Evolutionary conservation across 2,329 filamentous ascomycete species (phyloP).

Genomic region (Talaromyces sp.): DNA sequence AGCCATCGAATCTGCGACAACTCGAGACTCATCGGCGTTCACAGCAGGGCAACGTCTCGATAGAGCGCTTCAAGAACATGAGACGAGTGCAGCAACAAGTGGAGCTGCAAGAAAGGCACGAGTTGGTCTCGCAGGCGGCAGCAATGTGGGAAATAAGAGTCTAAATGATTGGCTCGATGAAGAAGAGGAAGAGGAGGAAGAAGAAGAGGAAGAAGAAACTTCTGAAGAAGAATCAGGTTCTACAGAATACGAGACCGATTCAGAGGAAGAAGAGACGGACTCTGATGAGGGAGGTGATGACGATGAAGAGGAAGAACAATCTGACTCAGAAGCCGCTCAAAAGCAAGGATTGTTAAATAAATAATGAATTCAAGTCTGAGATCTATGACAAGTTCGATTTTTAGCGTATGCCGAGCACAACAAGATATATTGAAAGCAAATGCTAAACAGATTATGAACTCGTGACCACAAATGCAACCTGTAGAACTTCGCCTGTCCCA

Average conservation of each 20-base stretch:
- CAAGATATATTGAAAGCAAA: neutral
- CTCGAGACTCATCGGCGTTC: conserved; percentile 23
- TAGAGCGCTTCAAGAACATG: conserved; percentile 42
- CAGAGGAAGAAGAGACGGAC: conserved; percentile 31
- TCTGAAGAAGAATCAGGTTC: conserved; percentile 42
- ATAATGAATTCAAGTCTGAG: conserved; percentile 26
- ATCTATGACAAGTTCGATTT: neutral
- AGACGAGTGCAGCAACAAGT: conserved; percentile 26
- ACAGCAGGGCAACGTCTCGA: conserved; percentile 45
- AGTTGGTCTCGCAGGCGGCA: conserved; percentile 43
- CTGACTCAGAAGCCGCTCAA: conserved; percentile 29
- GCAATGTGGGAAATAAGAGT: conserved; percentile 56
- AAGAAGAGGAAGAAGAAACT: conserved; percentile 52
- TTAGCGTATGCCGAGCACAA: neutral
- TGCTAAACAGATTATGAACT: neutral
- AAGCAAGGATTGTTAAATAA: conserved; percentile 36
- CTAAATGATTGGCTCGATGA: conserved; percentile 86
- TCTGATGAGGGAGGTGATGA: conserved; percentile 42
- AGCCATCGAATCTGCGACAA: conserved; percentile 27
- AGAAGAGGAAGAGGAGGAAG: conserved; percentile 51
- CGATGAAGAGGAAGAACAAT: conserved; percentile 41
- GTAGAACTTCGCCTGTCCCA: neutral
- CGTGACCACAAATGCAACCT: neutral
- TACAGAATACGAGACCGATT: conserved; percentile 46
- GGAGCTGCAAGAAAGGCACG: conserved; percentile 23